Conservation (phyloP, 345 rosid species). For the Acer campestre region DNA sequence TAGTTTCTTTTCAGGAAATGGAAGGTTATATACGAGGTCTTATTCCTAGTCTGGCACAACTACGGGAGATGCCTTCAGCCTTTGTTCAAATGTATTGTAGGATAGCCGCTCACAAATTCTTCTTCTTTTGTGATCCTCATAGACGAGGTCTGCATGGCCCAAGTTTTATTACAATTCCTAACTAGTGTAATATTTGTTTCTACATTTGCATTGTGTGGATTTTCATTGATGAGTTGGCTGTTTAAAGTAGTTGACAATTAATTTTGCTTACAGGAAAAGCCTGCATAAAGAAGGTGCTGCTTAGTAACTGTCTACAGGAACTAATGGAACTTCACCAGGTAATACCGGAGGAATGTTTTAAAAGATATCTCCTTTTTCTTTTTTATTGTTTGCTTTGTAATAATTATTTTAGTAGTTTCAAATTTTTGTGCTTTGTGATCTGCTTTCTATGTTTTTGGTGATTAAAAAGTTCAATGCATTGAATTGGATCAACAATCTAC, state of each 20-base stretch:
- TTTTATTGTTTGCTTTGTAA: background rate
- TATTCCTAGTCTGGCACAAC: constrained; percentile 95
- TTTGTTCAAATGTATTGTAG: constrained; percentile 93
- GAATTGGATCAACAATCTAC: background rate
- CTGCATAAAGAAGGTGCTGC: constrained; percentile 93
- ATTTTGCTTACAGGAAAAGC: constrained; percentile 69
- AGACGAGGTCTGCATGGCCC: constrained; percentile 70
- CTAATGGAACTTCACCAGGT: constrained; percentile 99
- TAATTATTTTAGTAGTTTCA: background rate
- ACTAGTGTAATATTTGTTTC: background rate
- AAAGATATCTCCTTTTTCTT: background rate
- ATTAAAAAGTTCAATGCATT: constrained; percentile 1
- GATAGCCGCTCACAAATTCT: constrained; percentile 96
- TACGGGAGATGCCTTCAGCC: constrained; percentile 86
- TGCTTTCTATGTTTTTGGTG: background rate
- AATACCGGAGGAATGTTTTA: constrained; percentile 7
- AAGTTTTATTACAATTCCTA: constrained; percentile 10
- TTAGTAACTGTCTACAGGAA: constrained; percentile 98
- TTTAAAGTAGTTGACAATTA: constrained; percentile 13
- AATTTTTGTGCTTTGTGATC: background rate
- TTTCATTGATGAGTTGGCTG: constrained; percentile 1
- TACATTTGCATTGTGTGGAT: background rate
- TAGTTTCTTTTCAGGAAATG: constrained; percentile 76
- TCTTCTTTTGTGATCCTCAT: constrained; percentile 98
- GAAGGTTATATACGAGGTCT: constrained; percentile 90